Conservation (phyloP, 176 grass and related monocot genomes). For the Zizania latifolia region DNA sequence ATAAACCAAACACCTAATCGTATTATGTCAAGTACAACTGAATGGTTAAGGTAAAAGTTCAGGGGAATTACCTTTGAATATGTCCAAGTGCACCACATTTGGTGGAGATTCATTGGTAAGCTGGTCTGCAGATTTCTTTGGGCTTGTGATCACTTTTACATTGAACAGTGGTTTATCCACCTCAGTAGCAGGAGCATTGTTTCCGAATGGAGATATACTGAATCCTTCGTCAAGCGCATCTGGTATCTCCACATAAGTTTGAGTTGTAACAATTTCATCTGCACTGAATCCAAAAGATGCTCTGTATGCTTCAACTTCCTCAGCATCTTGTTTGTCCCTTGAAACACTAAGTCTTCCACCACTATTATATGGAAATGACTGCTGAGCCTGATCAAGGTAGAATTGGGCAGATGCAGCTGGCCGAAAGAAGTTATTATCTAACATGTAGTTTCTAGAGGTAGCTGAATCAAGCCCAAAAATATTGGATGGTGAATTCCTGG, state of each 20-base stretch:
- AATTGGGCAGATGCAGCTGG: slow-evolving; percentile 71
- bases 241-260: slow-evolving; percentile 63
- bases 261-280: slow-evolving; percentile 72
- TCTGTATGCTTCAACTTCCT: no score
- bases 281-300: no score
- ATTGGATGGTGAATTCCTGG: slow-evolving; percentile 52
- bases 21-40: background rate
- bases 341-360: no score
- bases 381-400: slow-evolving; percentile 88
- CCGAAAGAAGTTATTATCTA: slow-evolving; percentile 63
- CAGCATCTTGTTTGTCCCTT: no score
- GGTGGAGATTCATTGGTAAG: slow-evolving; percentile 25
- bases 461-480: slow-evolving; percentile 65
- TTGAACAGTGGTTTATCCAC: slow-evolving; percentile 34
- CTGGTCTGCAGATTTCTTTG: slow-evolving; percentile 38
- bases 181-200: slow-evolving; percentile 33
- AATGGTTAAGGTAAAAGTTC: background rate
- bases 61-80: slow-evolving; percentile 30
- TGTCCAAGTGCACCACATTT: slow-evolving; percentile 26
- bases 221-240: slow-evolving; percentile 75
- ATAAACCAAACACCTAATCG: background rate
- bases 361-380: slow-evolving; percentile 56
- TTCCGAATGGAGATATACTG: slow-evolving; percentile 87
- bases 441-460: slow-evolving; percentile 63
- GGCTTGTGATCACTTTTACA: slow-evolving; percentile 16